These are phyloP conservation scores for Hemileccinum impolitum DNA, from an alignment of 768 basidiomycete genomes.

Conservation along the genomic window DNA sequence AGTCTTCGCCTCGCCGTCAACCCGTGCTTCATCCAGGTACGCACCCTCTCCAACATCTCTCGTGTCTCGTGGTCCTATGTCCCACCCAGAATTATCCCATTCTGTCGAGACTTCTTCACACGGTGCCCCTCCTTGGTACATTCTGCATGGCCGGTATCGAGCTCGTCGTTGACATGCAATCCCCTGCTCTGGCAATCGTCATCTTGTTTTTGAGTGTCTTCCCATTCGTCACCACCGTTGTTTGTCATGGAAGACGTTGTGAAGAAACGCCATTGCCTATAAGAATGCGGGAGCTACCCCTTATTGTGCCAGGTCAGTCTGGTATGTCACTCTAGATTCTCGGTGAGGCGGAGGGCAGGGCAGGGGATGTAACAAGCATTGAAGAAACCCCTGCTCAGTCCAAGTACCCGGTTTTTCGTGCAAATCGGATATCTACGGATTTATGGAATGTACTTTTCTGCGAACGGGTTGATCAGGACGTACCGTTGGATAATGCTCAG, in stretches of 20 bases:
- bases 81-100: neutral
- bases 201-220: conserved; percentile 9
- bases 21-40: conserved; percentile 5
- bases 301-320: too few species aligned
- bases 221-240: conserved; percentile 1
- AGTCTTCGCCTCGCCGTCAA: conserved; percentile 12
- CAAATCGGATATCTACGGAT: too few species aligned
- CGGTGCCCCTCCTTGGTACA: conserved; percentile 13
- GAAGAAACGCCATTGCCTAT: neutral
- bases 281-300: neutral
- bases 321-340: too few species aligned
- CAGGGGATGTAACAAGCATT: too few species aligned
- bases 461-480: too few species aligned
- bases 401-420: too few species aligned
- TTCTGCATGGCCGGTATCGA: conserved; percentile 10
- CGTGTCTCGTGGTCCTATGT: too few species aligned
- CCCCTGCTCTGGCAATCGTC: conserved; percentile 5
- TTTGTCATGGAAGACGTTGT: neutral
- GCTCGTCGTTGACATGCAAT: conserved; percentile 4
- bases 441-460: too few species aligned
- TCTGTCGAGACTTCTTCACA: conserved; percentile 9
- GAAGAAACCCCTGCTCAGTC: too few species aligned
- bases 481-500: too few species aligned
- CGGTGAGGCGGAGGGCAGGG: too few species aligned
- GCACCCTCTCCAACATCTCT: too few species aligned